phyloP scores from a whole-genome alignment of 805 yeast genomes.

The Scheffersomyces ergatensis region DNA sequence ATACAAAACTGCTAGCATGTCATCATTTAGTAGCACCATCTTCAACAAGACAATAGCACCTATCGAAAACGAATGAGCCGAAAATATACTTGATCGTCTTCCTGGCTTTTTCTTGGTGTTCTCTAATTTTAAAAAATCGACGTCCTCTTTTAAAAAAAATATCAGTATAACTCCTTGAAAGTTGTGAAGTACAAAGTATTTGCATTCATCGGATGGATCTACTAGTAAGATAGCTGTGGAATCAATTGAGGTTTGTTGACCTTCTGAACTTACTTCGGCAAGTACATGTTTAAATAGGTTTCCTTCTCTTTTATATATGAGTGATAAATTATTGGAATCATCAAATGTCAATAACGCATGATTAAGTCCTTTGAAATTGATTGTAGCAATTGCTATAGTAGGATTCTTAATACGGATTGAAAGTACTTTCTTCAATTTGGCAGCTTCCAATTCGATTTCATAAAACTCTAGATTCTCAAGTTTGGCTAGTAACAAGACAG shows the following conservation, averaged over 20 bases:
- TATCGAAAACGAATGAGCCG: slow-evolving; percentile 9
- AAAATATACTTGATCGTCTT: slow-evolving; percentile 2
- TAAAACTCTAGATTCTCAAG: slow-evolving; percentile 13
- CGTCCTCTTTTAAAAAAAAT: slow-evolving; percentile 1
- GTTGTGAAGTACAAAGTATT: slow-evolving; percentile 13
- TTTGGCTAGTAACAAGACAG: slow-evolving; percentile 11
- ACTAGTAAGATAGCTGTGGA: slow-evolving; percentile 11
- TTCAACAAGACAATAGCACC: slow-evolving; percentile 17
- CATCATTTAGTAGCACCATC: slow-evolving; percentile 10
- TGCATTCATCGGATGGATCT: slow-evolving; percentile 1
- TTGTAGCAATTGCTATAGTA: neutral
- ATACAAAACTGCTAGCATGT: slow-evolving; percentile 25
- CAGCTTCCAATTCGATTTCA: neutral
- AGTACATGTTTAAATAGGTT: slow-evolving; percentile 1
- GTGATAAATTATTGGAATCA: neutral
- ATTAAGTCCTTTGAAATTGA: neutral
- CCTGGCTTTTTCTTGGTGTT: slow-evolving; percentile 5
- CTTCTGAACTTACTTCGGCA: slow-evolving; percentile 9
- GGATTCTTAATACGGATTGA: neutral
- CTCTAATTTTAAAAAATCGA: neutral
- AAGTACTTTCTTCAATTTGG: neutral
- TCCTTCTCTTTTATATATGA: neutral
- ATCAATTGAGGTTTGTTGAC: slow-evolving; percentile 18
- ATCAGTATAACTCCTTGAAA: slow-evolving; percentile 11
- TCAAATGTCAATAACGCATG: neutral